Conservation (phyloP, 495 filamentous ascomycete species). For the Aspergillus sclerotioniger region DNA sequence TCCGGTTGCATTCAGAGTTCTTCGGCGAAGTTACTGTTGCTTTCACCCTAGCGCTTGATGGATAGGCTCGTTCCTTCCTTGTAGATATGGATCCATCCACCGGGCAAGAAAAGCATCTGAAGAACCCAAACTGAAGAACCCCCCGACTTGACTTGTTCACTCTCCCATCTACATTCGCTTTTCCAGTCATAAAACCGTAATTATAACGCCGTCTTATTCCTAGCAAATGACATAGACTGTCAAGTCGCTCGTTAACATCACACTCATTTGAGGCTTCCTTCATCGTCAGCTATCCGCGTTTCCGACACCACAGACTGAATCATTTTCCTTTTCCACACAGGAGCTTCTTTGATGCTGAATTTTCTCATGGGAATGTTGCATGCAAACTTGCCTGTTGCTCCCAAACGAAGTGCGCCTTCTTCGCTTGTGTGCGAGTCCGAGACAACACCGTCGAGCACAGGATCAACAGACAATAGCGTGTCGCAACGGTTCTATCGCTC, state of each 20-base stretch:
- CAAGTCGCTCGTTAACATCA: constrained; percentile 15
- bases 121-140: background rate
- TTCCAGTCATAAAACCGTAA: background rate
- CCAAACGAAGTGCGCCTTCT: background rate
- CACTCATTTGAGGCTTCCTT: constrained; percentile 17
- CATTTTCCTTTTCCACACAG: background rate
- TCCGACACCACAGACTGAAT: background rate
- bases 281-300: background rate
- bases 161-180: constrained; percentile 9
- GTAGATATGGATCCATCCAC: background rate
- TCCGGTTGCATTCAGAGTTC: background rate
- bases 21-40: background rate
- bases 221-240: constrained; percentile 17
- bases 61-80: constrained; percentile 11
- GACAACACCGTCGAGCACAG: constrained; percentile 2
- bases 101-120: background rate
- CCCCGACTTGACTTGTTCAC: background rate
- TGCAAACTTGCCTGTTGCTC: background rate
- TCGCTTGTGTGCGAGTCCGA: constrained; percentile 5
- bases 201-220: constrained; percentile 14
- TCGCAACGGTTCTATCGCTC: constrained; percentile 16
- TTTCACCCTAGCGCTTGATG: background rate
- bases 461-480: constrained; percentile 2
- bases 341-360: background rate
- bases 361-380: constrained; percentile 10